Percentiles rank a stretch among this genome's conserved stretches.
phyloP scores from a whole-genome alignment of 1,139 yeast species.

The Sugiyamaella japonica region DNA sequence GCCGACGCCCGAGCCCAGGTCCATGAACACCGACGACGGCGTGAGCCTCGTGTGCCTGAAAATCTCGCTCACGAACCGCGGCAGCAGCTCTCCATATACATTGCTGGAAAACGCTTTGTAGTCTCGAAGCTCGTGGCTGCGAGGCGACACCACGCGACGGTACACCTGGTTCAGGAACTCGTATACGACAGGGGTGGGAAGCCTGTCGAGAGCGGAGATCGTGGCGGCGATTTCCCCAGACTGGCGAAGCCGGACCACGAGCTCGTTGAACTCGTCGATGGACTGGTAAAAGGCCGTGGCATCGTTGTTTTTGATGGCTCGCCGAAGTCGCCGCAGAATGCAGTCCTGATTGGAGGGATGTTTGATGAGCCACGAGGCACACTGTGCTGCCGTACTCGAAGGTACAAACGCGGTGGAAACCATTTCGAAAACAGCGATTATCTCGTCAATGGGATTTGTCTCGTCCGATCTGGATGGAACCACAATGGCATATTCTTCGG shows the following conservation, averaged over 20 bases:
- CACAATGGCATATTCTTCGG: slow-evolving; percentile 28
- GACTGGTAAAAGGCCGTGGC: slow-evolving; percentile 38
- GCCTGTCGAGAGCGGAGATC: slow-evolving; percentile 41
- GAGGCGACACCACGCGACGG: slow-evolving; percentile 75
- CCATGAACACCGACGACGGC: slow-evolving; percentile 64
- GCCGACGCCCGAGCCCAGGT: slow-evolving; percentile 92
- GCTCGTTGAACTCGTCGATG: slow-evolving; percentile 46
- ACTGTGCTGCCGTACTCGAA: slow-evolving; percentile 27
- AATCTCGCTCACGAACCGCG: slow-evolving; percentile 69
- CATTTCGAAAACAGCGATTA: slow-evolving; percentile 59
- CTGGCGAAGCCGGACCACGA: slow-evolving; percentile 42
- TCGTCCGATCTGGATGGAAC: slow-evolving; percentile 45
- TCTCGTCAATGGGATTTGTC: slow-evolving; percentile 70
- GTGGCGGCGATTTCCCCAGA: slow-evolving; percentile 41
- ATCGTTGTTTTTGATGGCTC: slow-evolving; percentile 45
- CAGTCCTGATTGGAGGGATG: slow-evolving; percentile 45
- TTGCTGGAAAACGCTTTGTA: slow-evolving; percentile 88
- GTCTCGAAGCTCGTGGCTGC: slow-evolving; percentile 60
- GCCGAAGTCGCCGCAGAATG: slow-evolving; percentile 48
- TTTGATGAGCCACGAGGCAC: slow-evolving; percentile 44
- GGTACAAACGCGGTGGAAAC: slow-evolving; percentile 50
- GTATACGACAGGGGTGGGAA: slow-evolving; percentile 59
- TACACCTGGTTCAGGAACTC: slow-evolving; percentile 62
- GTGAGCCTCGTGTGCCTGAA: slow-evolving; percentile 61
- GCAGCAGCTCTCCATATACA: slow-evolving; percentile 89